Conservation (phyloP, 1,284 basidiomycete genomes). For the Termitomyces sp. region DNA sequence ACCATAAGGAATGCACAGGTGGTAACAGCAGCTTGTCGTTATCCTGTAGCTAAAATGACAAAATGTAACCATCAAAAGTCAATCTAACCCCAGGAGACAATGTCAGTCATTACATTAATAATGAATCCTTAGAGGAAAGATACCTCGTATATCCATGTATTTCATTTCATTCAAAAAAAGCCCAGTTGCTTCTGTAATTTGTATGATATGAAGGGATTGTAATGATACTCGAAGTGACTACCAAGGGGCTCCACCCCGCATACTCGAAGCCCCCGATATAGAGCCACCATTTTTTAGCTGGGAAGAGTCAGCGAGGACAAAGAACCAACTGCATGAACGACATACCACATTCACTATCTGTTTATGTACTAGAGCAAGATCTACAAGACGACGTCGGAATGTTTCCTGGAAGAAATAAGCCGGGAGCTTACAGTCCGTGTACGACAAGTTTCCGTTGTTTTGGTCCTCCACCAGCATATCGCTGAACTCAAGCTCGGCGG, state of each 20-base stretch:
- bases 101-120: too few species aligned
- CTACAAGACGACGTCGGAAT: constrained; percentile 17
- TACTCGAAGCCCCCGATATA: constrained; percentile 29
- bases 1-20: too few species aligned
- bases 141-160: constrained; percentile 6
- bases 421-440: constrained; percentile 72
- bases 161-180: background rate
- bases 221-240: constrained; percentile 19
- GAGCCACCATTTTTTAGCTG: constrained; percentile 43
- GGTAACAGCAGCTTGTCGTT: too few species aligned
- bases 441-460: constrained; percentile 92
- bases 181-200: background rate
- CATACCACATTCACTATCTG: constrained; percentile 59
- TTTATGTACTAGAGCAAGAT: constrained; percentile 36
- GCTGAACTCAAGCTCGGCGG: constrained; percentile 91
- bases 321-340: constrained; percentile 9
- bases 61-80: too few species aligned
- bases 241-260: constrained; percentile 43
- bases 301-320: background rate
- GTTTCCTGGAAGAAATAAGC: background rate
- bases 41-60: too few species aligned
- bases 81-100: too few species aligned
- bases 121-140: too few species aligned
- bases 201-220: background rate
- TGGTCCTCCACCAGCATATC: constrained; percentile 97